Conservation (phyloP, 2,329 filamentous ascomycete genomes). For the Curvularia verruculosa region DNA sequence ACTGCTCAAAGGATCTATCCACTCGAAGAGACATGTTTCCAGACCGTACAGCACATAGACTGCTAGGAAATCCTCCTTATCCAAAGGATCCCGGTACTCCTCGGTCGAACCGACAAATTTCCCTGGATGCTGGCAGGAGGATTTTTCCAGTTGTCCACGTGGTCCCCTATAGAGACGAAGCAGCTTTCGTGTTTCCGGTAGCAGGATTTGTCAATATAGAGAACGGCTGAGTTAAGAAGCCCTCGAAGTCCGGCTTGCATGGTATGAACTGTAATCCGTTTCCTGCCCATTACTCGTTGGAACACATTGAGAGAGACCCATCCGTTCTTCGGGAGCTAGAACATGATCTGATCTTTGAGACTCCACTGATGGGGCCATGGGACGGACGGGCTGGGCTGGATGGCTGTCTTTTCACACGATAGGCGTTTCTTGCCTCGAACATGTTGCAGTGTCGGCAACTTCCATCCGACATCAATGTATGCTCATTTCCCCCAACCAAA, state of each 20-base stretch:
- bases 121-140: background rate
- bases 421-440: background rate
- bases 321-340: background rate
- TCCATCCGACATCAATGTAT: background rate
- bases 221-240: background rate
- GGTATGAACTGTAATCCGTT: background rate
- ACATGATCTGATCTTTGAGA: background rate
- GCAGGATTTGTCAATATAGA: background rate
- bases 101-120: background rate
- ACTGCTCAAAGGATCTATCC: slow-evolving; percentile 6
- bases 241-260: background rate
- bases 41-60: background rate
- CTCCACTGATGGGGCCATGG: background rate
- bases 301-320: background rate
- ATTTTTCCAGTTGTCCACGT: background rate
- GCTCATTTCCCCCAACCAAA: background rate
- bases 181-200: background rate
- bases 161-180: background rate
- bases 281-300: slow-evolving; percentile 3
- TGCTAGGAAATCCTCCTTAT: background rate
- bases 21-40: background rate
- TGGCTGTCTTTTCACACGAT: background rate
- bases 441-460: background rate
- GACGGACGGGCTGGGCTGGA: background rate
- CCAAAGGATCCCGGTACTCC: background rate